Evolutionary conservation across 371 early-diverging fungal genomes (phyloP).

Genomic region (Mucor indicus): DNA sequence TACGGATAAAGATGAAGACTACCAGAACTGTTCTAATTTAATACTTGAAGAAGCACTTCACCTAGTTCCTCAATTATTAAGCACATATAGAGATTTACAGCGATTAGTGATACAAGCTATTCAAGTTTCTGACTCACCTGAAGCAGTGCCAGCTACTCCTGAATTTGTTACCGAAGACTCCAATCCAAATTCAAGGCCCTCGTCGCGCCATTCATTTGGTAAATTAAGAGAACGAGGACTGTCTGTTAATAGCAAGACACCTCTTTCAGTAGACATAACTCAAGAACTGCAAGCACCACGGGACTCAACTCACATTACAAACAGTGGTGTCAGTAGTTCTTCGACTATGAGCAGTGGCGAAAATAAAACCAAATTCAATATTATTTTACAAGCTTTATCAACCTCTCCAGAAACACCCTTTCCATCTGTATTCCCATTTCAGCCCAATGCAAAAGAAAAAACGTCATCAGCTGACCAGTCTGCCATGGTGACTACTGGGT

Average conservation of each 20-base stretch:
- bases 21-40: too few species aligned
- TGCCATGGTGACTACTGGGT: slow-evolving; percentile 42
- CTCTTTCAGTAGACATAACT: too few species aligned
- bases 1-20: too few species aligned
- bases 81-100: slow-evolving; percentile 44
- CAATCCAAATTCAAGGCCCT: slow-evolving; percentile 1
- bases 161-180: too few species aligned
- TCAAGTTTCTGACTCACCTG: slow-evolving; percentile 18
- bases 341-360: too few species aligned
- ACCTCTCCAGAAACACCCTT: slow-evolving; percentile 39
- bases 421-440: slow-evolving; percentile 39
- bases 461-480: too few species aligned
- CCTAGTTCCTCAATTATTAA: slow-evolving; percentile 38
- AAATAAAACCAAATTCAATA: slow-evolving; percentile 1
- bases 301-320: not conserved
- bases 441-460: too few species aligned
- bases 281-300: not conserved
- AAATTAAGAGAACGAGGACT: slow-evolving; percentile 10
- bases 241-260: slow-evolving; percentile 10
- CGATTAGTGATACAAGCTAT: slow-evolving; percentile 36
- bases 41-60: slow-evolving; percentile 30
- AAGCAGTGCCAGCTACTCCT: not conserved
- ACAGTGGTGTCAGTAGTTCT: not conserved
- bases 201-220: slow-evolving; percentile 20
- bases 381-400: slow-evolving; percentile 38